A percentile compares a stretch with the other conserved stretches of the same genome.
These are phyloP conservation scores for Neonectria punicea DNA, from an alignment of 2,329 filamentous ascomycete genomes.

Conservation along the genomic window DNA sequence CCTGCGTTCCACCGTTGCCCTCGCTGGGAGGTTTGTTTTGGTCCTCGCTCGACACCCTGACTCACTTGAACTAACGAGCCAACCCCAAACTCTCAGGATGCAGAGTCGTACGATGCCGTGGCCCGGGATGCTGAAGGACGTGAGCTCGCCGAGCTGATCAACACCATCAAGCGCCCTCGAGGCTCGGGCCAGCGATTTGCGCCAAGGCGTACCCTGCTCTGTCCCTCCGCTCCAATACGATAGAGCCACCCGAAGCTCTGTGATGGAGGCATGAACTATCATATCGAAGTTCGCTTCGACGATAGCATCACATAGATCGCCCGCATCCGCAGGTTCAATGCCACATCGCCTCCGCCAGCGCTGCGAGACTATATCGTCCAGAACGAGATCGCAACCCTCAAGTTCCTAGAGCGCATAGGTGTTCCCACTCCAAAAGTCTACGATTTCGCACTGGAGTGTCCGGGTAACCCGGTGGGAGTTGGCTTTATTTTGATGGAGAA, in stretches of 20 bases:
- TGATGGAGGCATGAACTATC: constrained; percentile 60
- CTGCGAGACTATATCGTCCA: constrained; percentile 49
- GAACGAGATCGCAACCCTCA: constrained; percentile 55
- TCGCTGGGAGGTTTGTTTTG: constrained; percentile 49
- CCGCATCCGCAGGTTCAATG: constrained; percentile 53
- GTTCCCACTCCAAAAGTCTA: constrained; percentile 52
- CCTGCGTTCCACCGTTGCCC: constrained; percentile 48
- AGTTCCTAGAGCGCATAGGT: constrained; percentile 49
- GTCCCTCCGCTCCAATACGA: constrained; percentile 51
- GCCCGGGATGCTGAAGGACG: constrained; percentile 47
- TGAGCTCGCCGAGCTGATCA: constrained; percentile 49
- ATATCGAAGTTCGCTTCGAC: constrained; percentile 54
- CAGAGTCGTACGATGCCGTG: constrained; percentile 46
- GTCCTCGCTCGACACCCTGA: constrained; percentile 5
- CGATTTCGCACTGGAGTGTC: constrained; percentile 47
- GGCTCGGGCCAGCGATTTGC: constrained; percentile 48
- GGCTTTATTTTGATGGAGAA: constrained; percentile 56
- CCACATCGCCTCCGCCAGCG: constrained; percentile 11
- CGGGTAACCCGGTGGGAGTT: constrained; percentile 49
- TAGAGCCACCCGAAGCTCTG: constrained; percentile 44
- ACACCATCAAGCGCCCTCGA: constrained; percentile 52
- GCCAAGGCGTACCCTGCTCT: constrained; percentile 49
- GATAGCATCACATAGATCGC: constrained; percentile 56
- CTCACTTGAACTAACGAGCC: constrained; percentile 22
- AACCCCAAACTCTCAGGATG: constrained; percentile 45